Percentiles rank a stretch among this genome's conserved stretches.
phyloP scores from a whole-genome alignment of 2,329 filamentous ascomycete species.

The Fusarium nanum region DNA sequence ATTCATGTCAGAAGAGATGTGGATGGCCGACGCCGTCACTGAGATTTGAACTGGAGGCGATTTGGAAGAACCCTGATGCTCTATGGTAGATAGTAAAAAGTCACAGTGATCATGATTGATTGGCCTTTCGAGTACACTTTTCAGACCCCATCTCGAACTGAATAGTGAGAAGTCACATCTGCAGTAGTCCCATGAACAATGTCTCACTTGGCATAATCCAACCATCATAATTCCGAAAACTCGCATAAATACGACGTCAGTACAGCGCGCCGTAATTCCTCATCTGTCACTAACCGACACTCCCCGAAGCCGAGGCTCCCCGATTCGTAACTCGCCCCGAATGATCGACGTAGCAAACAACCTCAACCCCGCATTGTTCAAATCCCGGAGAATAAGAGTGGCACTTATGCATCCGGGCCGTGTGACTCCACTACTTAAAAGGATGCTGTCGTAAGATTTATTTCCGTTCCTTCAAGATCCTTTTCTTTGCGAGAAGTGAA shows the following conservation, averaged over 20 bases:
- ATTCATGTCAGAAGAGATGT: conserved; percentile 37
- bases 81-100: background rate
- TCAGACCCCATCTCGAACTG: too few relatives aligned
- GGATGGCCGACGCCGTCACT: conserved; percentile 42
- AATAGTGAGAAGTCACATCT: background rate
- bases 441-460: conserved; percentile 9
- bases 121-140: too few relatives aligned
- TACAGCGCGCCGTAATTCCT: background rate
- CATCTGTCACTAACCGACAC: conserved; percentile 6
- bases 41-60: conserved; percentile 33
- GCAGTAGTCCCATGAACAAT: background rate
- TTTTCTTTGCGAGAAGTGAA: too few relatives aligned
- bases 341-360: conserved; percentile 1
- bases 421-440: conserved; percentile 34
- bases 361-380: background rate
- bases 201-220: background rate
- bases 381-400: background rate
- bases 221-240: background rate
- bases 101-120: too few relatives aligned
- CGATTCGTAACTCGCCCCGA: background rate
- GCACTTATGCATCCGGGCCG: background rate
- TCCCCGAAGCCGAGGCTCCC: conserved; percentile 19
- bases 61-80: conserved; percentile 30
- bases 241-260: background rate
- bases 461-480: background rate